A percentile compares a stretch with the other conserved stretches of the same genome.
These are phyloP conservation scores for Leccinellum albellum DNA, from an alignment of 768 basidiomycete species.

Conservation along the genomic window DNA sequence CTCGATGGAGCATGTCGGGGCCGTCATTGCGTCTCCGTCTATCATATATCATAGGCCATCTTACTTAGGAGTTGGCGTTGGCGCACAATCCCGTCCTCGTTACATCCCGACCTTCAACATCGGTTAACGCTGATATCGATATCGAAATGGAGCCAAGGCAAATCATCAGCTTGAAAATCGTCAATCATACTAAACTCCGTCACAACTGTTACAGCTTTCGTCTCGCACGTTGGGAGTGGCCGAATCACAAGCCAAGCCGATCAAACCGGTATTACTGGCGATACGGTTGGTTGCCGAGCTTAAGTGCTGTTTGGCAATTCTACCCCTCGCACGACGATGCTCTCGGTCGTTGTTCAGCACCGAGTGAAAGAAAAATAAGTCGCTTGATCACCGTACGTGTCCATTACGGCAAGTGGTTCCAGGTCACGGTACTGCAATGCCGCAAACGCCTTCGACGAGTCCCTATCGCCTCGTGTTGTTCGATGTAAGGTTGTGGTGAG, in stretches of 20 bases:
- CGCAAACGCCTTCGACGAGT: neutral
- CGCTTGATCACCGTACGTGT: neutral
- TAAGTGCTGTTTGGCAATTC: neutral
- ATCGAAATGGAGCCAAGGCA: no score
- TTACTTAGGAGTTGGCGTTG: no score
- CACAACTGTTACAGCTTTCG: neutral
- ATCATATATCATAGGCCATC: no score
- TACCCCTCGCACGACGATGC: neutral
- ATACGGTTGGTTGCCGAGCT: neutral
- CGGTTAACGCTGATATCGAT: no score
- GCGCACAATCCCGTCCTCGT: no score
- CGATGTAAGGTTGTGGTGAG: neutral
- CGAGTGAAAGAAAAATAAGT: neutral
- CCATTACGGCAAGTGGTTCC: neutral
- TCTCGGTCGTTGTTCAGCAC: no score
- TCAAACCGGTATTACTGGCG: neutral
- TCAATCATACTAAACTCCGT: neutral
- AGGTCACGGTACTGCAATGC: no score
- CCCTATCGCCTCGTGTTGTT: neutral
- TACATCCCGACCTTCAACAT: no score
- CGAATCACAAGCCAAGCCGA: neutral
- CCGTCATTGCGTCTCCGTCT: no score
- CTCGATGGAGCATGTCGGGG: no score
- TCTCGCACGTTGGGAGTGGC: neutral
- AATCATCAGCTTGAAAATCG: no score